Base-by-base conservation (phyloP, 176 grass and related monocot genomes). In the Zea mays region DNA sequence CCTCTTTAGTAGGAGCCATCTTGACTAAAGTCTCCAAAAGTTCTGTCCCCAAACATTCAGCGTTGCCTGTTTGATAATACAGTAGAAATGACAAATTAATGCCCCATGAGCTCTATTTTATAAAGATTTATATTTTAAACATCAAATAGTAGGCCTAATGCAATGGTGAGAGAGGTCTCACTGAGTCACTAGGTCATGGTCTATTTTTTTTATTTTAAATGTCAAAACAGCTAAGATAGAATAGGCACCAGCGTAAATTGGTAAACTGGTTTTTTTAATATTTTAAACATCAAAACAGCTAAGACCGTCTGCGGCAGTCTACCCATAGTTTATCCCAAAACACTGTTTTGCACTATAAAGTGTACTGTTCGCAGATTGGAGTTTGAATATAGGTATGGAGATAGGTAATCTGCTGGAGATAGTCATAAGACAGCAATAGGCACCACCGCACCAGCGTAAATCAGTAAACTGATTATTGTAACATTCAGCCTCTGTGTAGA, bases 11-110 rank as follows among this genome's bases (percentile, higher is more conserved):
- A 33, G 96, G 92, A 54, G 96, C 92, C 96, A 99, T 99, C 68
- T 99, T 99, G 37, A 95, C 92, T 76, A 99, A 72, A n/a, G 96
- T 99, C 88, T 99, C 96, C 85, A 99, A 81, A 70, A 99, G 92
- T 71, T 99, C 96, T 72, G 83, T 72, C 72, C 96, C 96, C 70
- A 99, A 79, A 64, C 79, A 95, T 77, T 95, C 92, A 55, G 88
- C 81, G 75, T 90, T 95, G 27, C 96, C 96, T 99, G 87, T 85
- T 85, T 20, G 59, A 79, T 56, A 62, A 49, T 63, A 75, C 33
- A 66, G 47, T 40, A 47, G 5, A 75, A 74, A 74, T 27, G 65
- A 56, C 13, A 51, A 43, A 65, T 66, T 15, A 78, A 7, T 49
- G 45, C 14, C 67, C 15, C 72, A 61, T 42, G 3, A 20, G 56